Evolutionary conservation across 306 rosid species (phyloP).

Genomic region (Ormosia semicastrata): DNA sequence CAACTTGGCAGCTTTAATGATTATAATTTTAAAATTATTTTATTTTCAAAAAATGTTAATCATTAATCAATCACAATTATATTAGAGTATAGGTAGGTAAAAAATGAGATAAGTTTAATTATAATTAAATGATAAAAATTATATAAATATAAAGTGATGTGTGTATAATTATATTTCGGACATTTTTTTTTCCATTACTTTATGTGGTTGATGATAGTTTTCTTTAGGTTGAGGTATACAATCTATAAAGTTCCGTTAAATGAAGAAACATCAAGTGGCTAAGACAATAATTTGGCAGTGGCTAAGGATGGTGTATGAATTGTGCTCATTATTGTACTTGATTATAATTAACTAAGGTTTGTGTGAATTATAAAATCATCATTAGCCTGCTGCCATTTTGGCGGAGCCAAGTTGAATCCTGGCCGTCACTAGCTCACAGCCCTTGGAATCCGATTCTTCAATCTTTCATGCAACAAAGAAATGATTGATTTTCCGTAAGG

Average conservation of each 20-base stretch:
- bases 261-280: not conserved
- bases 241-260: not conserved
- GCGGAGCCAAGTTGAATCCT: constrained; percentile 1
- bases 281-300: not conserved
- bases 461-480: not conserved
- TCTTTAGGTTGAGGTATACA: not conserved
- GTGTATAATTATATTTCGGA: too few relatives aligned
- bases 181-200: too few relatives aligned
- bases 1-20: constrained; percentile 3
- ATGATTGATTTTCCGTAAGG: not conserved
- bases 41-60: too few relatives aligned
- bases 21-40: not conserved
- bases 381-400: not conserved
- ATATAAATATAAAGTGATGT: too few relatives aligned
- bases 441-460: constrained; percentile 1
- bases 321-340: not conserved
- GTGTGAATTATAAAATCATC: not conserved
- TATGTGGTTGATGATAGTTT: not conserved
- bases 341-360: constrained; percentile 1
- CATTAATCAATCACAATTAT: too few relatives aligned
- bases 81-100: too few relatives aligned
- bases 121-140: too few relatives aligned
- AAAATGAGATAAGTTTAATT: too few relatives aligned
- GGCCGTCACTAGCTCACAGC: not conserved
- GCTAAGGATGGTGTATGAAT: not conserved